These are phyloP conservation scores for Plectranthus barbatus DNA, from an alignment of 257 asterid genomes.

Conservation along the genomic window DNA sequence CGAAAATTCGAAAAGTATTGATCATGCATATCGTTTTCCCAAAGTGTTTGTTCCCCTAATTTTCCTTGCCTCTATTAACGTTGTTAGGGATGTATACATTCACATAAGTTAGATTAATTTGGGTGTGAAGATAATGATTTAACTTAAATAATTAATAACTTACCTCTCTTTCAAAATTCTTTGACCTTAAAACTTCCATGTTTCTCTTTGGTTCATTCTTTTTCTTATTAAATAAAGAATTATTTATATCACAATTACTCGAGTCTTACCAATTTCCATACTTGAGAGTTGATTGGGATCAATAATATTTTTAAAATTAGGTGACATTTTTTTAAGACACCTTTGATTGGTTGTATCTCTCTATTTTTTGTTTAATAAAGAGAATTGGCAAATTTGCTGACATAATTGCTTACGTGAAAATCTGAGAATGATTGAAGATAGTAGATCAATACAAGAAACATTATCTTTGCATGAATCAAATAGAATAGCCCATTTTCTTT, in stretches of 20 bases:
- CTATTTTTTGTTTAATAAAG: not conserved
- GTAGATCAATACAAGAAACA: slow-evolving; percentile 9
- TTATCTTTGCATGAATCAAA: slow-evolving; percentile 9
- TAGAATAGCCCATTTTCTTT: not conserved
- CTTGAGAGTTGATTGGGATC: not conserved
- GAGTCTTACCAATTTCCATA: too few relatives aligned
- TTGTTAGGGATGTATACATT: not conserved
- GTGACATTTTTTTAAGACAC: not conserved
- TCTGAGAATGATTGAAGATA: slow-evolving; percentile 1
- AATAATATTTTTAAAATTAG: not conserved
- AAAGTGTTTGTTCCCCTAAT: not conserved
- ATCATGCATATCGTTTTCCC: not conserved
- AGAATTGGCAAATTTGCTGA: slow-evolving; percentile 10
- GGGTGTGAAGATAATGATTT: not conserved
- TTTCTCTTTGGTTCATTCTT: not conserved
- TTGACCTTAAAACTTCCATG: not conserved
- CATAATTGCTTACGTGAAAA: slow-evolving; percentile 22
- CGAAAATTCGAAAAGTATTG: too few relatives aligned
- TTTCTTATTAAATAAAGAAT: not conserved
- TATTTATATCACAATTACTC: not conserved
- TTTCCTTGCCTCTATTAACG: not conserved
- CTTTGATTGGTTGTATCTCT: not conserved
- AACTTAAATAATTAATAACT: not conserved
- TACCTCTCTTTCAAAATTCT: not conserved
- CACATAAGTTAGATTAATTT: not conserved